A percentile compares a stretch with the other conserved stretches of the same genome.
These are phyloP conservation scores for Aplosporella prunicola DNA, from an alignment of 2,329 filamentous ascomycete species.

Conservation along the genomic window DNA sequence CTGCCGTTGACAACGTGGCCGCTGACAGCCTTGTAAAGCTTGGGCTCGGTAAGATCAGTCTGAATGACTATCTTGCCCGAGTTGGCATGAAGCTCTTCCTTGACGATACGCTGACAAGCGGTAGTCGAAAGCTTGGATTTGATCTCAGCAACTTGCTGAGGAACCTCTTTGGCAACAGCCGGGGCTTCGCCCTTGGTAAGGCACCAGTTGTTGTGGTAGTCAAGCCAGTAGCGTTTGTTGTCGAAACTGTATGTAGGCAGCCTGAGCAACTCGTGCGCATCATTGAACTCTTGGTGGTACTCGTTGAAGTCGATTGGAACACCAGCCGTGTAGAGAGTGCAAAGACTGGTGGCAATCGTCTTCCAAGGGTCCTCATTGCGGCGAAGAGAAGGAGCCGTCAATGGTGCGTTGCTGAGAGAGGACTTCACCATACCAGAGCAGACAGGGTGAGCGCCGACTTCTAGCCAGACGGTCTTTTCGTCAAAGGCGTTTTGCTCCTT, in stretches of 20 bases:
- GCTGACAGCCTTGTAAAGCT: slow-evolving; percentile 51
- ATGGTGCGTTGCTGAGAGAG: slow-evolving; percentile 46
- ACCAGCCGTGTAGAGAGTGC: slow-evolving; percentile 52
- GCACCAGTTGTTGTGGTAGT: slow-evolving; percentile 62
- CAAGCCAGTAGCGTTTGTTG: slow-evolving; percentile 63
- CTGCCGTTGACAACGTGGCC: slow-evolving; percentile 61
- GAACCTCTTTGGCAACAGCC: slow-evolving; percentile 28
- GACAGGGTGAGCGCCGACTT: slow-evolving; percentile 66
- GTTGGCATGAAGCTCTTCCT: slow-evolving; percentile 53
- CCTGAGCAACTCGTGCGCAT: slow-evolving; percentile 49
- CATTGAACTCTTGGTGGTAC: slow-evolving; percentile 54
- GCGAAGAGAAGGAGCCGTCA: slow-evolving; percentile 51
- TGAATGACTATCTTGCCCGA: slow-evolving; percentile 53
- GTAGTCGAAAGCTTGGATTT: slow-evolving; percentile 52
- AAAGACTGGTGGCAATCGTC: slow-evolving; percentile 50
- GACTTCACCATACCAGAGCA: slow-evolving; percentile 60
- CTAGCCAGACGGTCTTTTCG: slow-evolving; percentile 60
- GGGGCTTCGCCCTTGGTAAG: slow-evolving; percentile 56
- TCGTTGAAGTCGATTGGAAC: slow-evolving; percentile 61
- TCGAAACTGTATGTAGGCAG: slow-evolving; percentile 61
- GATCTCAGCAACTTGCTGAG: slow-evolving; percentile 34
- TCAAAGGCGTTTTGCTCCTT: slow-evolving; percentile 51
- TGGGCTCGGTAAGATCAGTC: slow-evolving; percentile 55
- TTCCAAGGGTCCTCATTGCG: slow-evolving; percentile 55
- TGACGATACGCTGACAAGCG: slow-evolving; percentile 54